Conservation (phyloP, 768 basidiomycete genomes). For the Pholiota conissans region DNA sequence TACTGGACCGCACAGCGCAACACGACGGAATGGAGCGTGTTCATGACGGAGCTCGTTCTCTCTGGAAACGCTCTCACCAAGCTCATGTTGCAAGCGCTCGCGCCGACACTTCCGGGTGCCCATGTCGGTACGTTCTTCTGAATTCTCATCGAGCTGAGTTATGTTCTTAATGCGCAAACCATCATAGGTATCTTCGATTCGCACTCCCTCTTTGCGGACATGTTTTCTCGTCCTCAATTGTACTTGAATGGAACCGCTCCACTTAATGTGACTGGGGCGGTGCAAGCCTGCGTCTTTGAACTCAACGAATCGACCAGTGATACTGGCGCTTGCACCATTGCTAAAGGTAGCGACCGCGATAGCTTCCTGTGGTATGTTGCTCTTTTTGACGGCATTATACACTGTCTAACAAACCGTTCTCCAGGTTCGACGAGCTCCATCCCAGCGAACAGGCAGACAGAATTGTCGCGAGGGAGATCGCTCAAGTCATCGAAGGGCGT, state of each 20-base stretch:
- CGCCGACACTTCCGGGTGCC: slow-evolving; percentile 47
- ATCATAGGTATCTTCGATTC: slow-evolving; percentile 60
- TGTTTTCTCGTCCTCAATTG: slow-evolving; percentile 45
- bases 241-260: slow-evolving; percentile 69
- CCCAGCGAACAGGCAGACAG: slow-evolving; percentile 60
- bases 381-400: slow-evolving; percentile 5
- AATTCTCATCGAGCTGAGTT: neutral
- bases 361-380: slow-evolving; percentile 59
- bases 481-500: slow-evolving; percentile 43
- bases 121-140: slow-evolving; percentile 49
- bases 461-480: slow-evolving; percentile 52
- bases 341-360: slow-evolving; percentile 45
- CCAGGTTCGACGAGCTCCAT: slow-evolving; percentile 57
- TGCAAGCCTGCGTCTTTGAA: slow-evolving; percentile 47
- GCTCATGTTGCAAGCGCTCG: slow-evolving; percentile 50
- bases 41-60: slow-evolving; percentile 52
- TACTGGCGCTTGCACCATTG: slow-evolving; percentile 33
- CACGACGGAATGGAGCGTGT: slow-evolving; percentile 56
- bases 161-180: neutral
- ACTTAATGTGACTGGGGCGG: slow-evolving; percentile 54
- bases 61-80: slow-evolving; percentile 53
- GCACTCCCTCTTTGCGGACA: slow-evolving; percentile 59
- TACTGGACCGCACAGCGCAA: slow-evolving; percentile 54
- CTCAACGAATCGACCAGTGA: slow-evolving; percentile 26
- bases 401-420: neutral